Percentiles rank a stretch among this genome's conserved stretches.
These are phyloP conservation scores for Paecilomyces variotii DNA, from an alignment of 2,329 filamentous ascomycete species.

Conservation along the genomic window DNA sequence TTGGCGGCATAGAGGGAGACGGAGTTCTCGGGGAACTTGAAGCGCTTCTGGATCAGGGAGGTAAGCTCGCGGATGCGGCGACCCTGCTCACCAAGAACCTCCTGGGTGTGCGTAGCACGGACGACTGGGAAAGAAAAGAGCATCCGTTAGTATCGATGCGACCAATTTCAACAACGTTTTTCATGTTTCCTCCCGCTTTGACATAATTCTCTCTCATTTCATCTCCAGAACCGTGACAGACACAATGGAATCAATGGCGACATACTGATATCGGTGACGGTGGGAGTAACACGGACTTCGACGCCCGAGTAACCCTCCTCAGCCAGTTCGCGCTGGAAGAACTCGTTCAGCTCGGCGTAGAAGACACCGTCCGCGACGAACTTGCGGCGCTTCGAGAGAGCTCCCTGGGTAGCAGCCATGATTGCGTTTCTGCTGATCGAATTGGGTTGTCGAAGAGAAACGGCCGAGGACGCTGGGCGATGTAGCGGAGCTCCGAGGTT, in stretches of 20 bases:
- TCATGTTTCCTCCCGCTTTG: slow-evolving; percentile 3
- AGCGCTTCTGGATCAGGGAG: slow-evolving; percentile 99
- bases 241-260: slow-evolving; percentile 16
- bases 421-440: slow-evolving; percentile 31
- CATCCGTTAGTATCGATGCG: slow-evolving; percentile 24
- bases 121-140: slow-evolving; percentile 54
- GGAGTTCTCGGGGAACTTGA: slow-evolving; percentile 99
- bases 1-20: slow-evolving; percentile 99
- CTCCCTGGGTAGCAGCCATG: slow-evolving; percentile 45
- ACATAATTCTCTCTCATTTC: slow-evolving; percentile 4
- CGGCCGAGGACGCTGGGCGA: slow-evolving; percentile 20
- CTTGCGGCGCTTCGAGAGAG: slow-evolving; percentile 52
- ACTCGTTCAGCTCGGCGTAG: slow-evolving; percentile 99
- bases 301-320: slow-evolving; percentile 99
- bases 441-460: slow-evolving; percentile 23
- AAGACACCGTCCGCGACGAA: slow-evolving; percentile 98
- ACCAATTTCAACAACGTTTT: slow-evolving; percentile 7
- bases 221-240: slow-evolving; percentile 5
- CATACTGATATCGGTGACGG: slow-evolving; percentile 95
- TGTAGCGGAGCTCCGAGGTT: slow-evolving; percentile 17
- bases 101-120: slow-evolving; percentile 99
- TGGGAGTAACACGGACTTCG: slow-evolving; percentile 98
- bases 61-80: slow-evolving; percentile 99
- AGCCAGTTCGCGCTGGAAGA: slow-evolving; percentile 99
- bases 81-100: slow-evolving; percentile 99